Conservation (phyloP, 805 yeast species). For the Komagataella kurtzmanii region DNA sequence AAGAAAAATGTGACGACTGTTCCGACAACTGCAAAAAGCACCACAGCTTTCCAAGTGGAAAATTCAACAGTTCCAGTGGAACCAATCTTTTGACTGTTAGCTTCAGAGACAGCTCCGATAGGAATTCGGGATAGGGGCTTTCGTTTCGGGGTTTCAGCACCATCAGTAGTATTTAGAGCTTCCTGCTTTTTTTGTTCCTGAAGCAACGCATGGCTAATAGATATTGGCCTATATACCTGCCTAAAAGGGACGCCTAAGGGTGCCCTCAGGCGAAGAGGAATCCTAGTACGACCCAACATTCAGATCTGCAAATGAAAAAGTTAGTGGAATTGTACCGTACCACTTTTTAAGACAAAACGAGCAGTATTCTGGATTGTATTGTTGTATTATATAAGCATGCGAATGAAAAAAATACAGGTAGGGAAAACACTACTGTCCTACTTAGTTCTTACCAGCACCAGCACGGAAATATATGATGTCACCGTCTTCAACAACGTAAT, state of each 20-base stretch:
- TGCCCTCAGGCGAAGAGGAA: not conserved
- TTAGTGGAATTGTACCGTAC: not conserved
- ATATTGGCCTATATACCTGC: not conserved
- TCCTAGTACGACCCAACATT: not conserved
- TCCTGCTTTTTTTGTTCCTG: not conserved
- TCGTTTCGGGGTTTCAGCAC: conserved; percentile 8
- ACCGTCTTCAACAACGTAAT: conserved; percentile 71
- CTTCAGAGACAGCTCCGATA: conserved; percentile 41
- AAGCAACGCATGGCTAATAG: not conserved
- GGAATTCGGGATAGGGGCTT: conserved; percentile 76
- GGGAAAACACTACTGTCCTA: not conserved
- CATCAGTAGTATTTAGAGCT: conserved; percentile 1
- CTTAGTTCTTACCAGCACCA: conserved; percentile 41
- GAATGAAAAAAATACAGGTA: not conserved
- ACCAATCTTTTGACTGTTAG: conserved; percentile 14
- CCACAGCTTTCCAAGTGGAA: conserved; percentile 76
- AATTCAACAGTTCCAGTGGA: conserved; percentile 40
- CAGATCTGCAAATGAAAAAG: not conserved
- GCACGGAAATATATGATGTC: conserved; percentile 69
- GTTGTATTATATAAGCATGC: not conserved
- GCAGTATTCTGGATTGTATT: not conserved
- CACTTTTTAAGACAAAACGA: not conserved
- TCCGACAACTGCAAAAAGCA: conserved; percentile 55
- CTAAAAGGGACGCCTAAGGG: not conserved
- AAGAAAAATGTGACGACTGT: conserved; percentile 62